These are phyloP conservation scores for Oidium heveae DNA, from an alignment of 2,329 filamentous ascomycete genomes.

Conservation along the genomic window DNA sequence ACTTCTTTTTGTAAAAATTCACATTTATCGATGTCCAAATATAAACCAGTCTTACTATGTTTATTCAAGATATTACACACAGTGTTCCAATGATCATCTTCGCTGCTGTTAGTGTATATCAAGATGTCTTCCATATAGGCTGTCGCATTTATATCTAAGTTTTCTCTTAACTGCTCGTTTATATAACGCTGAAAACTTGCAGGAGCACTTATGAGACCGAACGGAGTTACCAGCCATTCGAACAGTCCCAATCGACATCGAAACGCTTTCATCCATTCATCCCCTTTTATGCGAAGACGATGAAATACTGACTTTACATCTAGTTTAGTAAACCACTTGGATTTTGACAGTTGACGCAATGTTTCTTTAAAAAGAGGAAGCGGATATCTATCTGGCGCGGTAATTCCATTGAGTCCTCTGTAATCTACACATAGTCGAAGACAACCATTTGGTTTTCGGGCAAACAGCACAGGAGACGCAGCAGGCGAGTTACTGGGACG, in stretches of 20 bases:
- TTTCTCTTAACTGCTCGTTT: too few species aligned
- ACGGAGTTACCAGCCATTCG: too few species aligned
- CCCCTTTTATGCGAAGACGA: not conserved
- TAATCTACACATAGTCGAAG: not conserved
- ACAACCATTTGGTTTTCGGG: not conserved
- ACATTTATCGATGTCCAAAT: too few species aligned
- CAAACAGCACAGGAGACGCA: not conserved
- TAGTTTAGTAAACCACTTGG: not conserved
- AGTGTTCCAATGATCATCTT: not conserved
- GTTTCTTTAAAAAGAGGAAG: not conserved
- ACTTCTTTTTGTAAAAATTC: too few species aligned
- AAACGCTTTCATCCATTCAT: too few species aligned
- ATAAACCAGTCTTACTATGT: not conserved
- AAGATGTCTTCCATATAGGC: too few species aligned
- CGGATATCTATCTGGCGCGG: not conserved
- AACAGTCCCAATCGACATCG: too few species aligned
- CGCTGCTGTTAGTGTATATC: not conserved
- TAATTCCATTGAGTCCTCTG: not conserved
- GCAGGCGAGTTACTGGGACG: not conserved
- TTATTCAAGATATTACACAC: not conserved
- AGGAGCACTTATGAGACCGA: too few species aligned
- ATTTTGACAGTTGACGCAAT: not conserved
- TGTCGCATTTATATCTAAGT: too few species aligned
- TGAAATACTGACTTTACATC: not conserved
- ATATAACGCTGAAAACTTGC: too few species aligned